Conservation (phyloP, 345 rosid genomes). For the Syzygium aqueum region DNA sequence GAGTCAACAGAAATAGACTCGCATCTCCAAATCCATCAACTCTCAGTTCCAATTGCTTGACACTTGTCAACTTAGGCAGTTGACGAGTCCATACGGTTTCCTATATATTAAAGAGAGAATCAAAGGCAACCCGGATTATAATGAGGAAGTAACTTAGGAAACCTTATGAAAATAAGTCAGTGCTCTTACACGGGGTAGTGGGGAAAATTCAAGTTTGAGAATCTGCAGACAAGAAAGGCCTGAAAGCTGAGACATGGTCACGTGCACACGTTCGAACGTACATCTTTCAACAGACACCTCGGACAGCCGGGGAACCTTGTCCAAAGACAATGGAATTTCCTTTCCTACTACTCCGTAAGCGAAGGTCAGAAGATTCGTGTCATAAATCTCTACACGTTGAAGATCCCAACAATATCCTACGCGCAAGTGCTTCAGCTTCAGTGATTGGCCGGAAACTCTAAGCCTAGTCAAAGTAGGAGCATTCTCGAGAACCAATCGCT, state of each 20-base stretch:
- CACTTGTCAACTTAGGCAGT: neutral
- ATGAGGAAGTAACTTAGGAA: neutral
- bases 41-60: neutral
- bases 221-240: neutral
- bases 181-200: neutral
- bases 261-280: neutral
- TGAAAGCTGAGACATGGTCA: neutral
- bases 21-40: neutral
- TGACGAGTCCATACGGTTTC: neutral
- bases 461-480: too few relatives aligned
- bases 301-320: neutral
- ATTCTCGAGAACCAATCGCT: too few relatives aligned
- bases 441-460: too few relatives aligned
- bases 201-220: neutral
- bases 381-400: too few relatives aligned
- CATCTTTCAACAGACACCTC: neutral
- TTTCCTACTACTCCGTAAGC: neutral
- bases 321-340: neutral
- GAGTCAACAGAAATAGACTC: neutral
- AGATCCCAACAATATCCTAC: too few relatives aligned
- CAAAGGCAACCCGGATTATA: neutral
- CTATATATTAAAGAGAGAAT: neutral
- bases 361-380: neutral
- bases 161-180: neutral
- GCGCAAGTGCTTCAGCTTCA: too few relatives aligned